Percentiles rank a stretch among this genome's conserved stretches.
phyloP scores from a whole-genome alignment of 2,329 filamentous ascomycete species.

The Paecilomyces sp. region DNA sequence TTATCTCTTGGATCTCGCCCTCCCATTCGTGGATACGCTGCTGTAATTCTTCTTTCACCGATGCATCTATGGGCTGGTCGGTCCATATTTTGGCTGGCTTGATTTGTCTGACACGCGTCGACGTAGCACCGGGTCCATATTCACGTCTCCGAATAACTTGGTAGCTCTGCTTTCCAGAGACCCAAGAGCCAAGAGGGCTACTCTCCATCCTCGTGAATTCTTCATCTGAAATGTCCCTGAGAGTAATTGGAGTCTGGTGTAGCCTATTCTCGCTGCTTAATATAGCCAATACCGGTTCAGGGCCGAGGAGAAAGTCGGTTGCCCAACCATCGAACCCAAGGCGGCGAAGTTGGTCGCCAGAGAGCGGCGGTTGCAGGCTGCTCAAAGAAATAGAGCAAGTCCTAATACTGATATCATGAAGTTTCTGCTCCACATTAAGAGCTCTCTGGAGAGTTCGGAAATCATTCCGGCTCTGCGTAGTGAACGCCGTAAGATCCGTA shows the following conservation, averaged over 20 bases:
- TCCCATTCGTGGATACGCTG: constrained; percentile 40
- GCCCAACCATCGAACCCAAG: constrained; percentile 74
- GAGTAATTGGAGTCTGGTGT: constrained; percentile 60
- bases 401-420: constrained; percentile 66
- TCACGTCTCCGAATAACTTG: constrained; percentile 65
- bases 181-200: constrained; percentile 58
- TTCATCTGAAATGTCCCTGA: constrained; percentile 56
- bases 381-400: constrained; percentile 51
- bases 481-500: constrained; percentile 57
- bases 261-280: constrained; percentile 68
- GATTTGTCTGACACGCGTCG: constrained; percentile 59
- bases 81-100: constrained; percentile 63
- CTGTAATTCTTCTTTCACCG: constrained; percentile 53
- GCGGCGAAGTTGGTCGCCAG: constrained; percentile 45
- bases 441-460: constrained; percentile 64
- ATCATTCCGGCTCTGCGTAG: constrained; percentile 67
- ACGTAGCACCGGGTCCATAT: constrained; percentile 68
- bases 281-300: constrained; percentile 78
- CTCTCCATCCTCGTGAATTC: constrained; percentile 61
- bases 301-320: constrained; percentile 71
- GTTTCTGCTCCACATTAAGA: constrained; percentile 55
- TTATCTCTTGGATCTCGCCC: constrained; percentile 30
- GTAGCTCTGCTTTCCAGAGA: constrained; percentile 59
- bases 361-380: constrained; percentile 49
- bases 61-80: constrained; percentile 62